Conservation (phyloP, 2,329 filamentous ascomycete species). For the Alternaria burnsii region DNA sequence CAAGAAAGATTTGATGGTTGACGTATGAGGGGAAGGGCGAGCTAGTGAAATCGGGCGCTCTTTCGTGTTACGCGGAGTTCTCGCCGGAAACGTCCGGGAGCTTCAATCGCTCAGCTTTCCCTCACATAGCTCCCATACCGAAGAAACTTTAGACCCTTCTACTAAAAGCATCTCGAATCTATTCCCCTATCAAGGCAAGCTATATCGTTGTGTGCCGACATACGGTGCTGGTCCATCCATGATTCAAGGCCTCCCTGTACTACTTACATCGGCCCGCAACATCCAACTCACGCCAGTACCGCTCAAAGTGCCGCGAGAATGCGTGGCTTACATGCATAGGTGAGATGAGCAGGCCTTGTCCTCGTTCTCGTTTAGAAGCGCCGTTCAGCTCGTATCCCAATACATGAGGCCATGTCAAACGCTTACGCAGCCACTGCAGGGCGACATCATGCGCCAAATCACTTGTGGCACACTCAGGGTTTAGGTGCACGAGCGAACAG, state of each 20-base stretch:
- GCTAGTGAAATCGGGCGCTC: not conserved
- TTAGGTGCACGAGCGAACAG: not conserved
- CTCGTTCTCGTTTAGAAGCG: not conserved
- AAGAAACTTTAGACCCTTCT: not conserved
- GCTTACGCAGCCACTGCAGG: constrained; percentile 27
- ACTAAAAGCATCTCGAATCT: not conserved
- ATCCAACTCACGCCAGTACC: not conserved
- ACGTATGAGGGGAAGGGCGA: constrained; percentile 5
- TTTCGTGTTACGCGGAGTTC: not conserved
- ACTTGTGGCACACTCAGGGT: constrained; percentile 22
- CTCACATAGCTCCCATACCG: not conserved
- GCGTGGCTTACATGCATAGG: not conserved
- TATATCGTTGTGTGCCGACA: not conserved
- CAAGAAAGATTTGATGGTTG: constrained; percentile 15
- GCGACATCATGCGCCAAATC: constrained; percentile 17
- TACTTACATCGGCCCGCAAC: not conserved
- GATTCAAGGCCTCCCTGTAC: not conserved
- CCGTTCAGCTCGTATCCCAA: not conserved
- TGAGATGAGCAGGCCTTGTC: not conserved
- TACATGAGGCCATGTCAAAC: not conserved
- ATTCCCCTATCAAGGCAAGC: not conserved
- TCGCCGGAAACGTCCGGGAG: constrained; percentile 1
- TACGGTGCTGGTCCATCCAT: no score
- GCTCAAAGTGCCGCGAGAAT: not conserved
- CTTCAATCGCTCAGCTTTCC: not conserved